Evolutionary conservation across 176 grass and related monocot genomes (phyloP).

Genomic region (Raddia guianensis): DNA sequence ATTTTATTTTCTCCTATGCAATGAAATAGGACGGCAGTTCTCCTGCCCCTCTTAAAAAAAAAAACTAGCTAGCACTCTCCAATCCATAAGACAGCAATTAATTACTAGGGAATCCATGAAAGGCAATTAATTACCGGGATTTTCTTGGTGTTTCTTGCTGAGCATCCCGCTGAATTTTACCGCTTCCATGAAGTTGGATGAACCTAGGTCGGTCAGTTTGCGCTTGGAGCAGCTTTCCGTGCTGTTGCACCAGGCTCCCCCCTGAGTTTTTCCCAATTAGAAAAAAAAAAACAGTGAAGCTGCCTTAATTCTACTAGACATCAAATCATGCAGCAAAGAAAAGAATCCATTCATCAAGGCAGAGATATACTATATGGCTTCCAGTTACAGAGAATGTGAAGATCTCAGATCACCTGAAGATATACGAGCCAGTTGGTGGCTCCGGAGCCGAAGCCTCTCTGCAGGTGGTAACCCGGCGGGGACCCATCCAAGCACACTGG

Average conservation of each 20-base stretch:
- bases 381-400: no score
- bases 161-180: constrained; percentile 59
- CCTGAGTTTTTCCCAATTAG: no score
- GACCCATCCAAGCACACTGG: constrained; percentile 86
- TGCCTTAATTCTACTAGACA: not conserved
- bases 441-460: constrained; percentile 71
- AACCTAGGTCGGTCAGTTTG: constrained; percentile 50
- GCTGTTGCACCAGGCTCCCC: no score
- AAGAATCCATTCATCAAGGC: not conserved
- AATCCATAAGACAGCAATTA: no score
- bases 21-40: no score
- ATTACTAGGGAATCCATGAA: not conserved
- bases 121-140: constrained; percentile 58
- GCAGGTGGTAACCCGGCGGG: constrained; percentile 73
- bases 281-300: not conserved
- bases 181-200: constrained; percentile 57
- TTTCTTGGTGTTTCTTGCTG: constrained; percentile 52
- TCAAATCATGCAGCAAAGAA: not conserved
- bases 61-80: no score
- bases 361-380: no score
- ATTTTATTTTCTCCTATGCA: no score
- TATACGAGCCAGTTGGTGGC: constrained; percentile 64
- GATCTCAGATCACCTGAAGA: constrained; percentile 50
- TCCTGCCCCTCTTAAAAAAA: no score
- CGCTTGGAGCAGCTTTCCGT: no score